Base-by-base conservation (phyloP, 345 rosid genomes). In the Erucastrum elatum region DNA sequence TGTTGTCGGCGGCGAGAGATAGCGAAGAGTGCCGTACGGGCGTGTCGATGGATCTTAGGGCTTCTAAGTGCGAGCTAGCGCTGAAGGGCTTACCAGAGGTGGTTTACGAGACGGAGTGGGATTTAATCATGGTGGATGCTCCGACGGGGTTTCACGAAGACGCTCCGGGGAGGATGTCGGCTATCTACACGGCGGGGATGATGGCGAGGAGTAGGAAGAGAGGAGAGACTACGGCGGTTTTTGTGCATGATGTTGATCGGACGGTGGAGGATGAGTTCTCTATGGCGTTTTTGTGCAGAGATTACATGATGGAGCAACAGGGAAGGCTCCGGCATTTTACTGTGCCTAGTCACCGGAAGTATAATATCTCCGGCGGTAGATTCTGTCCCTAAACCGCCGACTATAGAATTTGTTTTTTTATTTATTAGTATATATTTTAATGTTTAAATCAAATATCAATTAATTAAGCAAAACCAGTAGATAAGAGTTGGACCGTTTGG, bases 41-140 rank as follows among this genome's bases (percentile, higher is more conserved):
- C 0, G 84, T 92, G 30, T 41, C 77, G 0, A 70, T 79, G 0
- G 95, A 92, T 74, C 95, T 94, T 1, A 82, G 93, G 34, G 65
- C 55, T 56, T 90, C 97, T 0, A 37, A 79, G 71, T 94, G 98
- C 35, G 82, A 58, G 21, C 88, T 94, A 11, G 88, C 95, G 6
- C 74, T 89, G 33, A 90, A 87, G 72, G 87, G 86, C 5, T 87
- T 92, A 70, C 97, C 98, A 0, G 74, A 70, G 2, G 90, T 87
- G 17, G 84, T 92, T 3, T 92, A 92, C 66, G 90, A 88, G 7
- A 31, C 64, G 5, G 91, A 86, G 41, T 94, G 98, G 98, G 97
- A 94, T 83, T 30, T 94, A 84, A 94, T 92, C 35, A 92, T 94
- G 97, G 95, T 92, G 66, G 97, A 94, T 60, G 97, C 98, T 12